These are phyloP conservation scores for Castanospermum australe DNA, from an alignment of 306 rosid genomes.

Conservation along the genomic window DNA sequence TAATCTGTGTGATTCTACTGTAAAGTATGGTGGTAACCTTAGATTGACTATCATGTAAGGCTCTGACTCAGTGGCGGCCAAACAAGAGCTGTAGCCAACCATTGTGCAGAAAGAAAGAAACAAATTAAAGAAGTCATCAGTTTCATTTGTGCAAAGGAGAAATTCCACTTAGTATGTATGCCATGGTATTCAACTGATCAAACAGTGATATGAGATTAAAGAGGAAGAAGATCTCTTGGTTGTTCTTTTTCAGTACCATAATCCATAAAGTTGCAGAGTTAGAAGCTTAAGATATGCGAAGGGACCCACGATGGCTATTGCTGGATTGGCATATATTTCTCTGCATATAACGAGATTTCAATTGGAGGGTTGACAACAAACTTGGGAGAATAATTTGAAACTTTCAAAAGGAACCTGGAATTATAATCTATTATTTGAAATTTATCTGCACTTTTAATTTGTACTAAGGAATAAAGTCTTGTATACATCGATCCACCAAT, in stretches of 20 bases:
- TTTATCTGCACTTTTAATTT: constrained; percentile 21
- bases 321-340: constrained; percentile 33
- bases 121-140: background rate
- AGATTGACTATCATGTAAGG: constrained; percentile 22
- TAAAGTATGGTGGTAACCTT: background rate
- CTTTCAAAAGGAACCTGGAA: background rate
- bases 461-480: constrained; percentile 10
- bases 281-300: background rate
- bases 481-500: background rate
- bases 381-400: constrained; percentile 19
- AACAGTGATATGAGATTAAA: background rate
- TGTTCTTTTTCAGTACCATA: background rate
- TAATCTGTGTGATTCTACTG: background rate
- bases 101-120: background rate
- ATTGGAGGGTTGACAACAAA: constrained; percentile 25
- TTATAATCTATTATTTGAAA: background rate
- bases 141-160: constrained; percentile 21
- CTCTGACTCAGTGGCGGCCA: constrained; percentile 23
- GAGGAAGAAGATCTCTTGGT: background rate
- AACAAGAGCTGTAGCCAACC: constrained; percentile 10
- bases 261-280: background rate
- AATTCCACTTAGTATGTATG: background rate
- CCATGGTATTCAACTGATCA: background rate
- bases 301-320: constrained; percentile 24
- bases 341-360: constrained; percentile 24